phyloP scores from a whole-genome alignment of 1,139 yeast genomes.

The Blastobotrys arbuscula region DNA sequence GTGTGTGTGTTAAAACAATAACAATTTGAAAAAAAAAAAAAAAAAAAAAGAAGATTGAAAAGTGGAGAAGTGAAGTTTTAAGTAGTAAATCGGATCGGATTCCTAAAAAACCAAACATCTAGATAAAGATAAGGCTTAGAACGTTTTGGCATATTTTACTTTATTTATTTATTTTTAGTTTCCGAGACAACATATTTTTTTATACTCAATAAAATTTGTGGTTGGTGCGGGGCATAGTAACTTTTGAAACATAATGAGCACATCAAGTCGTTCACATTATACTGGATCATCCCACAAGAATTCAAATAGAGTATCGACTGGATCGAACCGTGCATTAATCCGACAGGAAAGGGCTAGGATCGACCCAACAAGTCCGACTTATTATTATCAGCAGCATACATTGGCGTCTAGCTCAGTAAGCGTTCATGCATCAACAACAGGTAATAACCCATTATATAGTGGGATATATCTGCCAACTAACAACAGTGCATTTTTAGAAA shows the following conservation, averaged over 20 bases:
- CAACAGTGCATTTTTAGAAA: neutral
- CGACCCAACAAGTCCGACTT: conserved; percentile 55
- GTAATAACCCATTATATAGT: conserved; percentile 47
- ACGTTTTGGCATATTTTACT: too few relatives aligned
- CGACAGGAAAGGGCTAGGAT: conserved; percentile 64
- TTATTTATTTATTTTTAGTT: too few relatives aligned
- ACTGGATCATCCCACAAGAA: neutral
- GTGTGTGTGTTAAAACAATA: neutral
- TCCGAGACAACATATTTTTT: too few relatives aligned
- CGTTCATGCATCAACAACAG: conserved; percentile 59
- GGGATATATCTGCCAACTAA: too few relatives aligned
- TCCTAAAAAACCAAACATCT: too few relatives aligned
- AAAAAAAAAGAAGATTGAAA: too few relatives aligned
- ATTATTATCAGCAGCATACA: conserved; percentile 58
- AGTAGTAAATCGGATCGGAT: too few relatives aligned
- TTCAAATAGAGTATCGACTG: neutral
- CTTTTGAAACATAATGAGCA: neutral
- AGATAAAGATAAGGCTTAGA: too few relatives aligned
- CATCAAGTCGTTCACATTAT: neutral
- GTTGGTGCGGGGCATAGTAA: too few relatives aligned
- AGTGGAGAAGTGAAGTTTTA: too few relatives aligned
- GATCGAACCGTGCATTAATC: conserved; percentile 41
- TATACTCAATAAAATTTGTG: too few relatives aligned
- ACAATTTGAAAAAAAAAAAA: neutral
- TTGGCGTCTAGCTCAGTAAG: conserved; percentile 54